Conservation (phyloP, 2,329 filamentous ascomycete genomes). For the Alternaria longipes region DNA sequence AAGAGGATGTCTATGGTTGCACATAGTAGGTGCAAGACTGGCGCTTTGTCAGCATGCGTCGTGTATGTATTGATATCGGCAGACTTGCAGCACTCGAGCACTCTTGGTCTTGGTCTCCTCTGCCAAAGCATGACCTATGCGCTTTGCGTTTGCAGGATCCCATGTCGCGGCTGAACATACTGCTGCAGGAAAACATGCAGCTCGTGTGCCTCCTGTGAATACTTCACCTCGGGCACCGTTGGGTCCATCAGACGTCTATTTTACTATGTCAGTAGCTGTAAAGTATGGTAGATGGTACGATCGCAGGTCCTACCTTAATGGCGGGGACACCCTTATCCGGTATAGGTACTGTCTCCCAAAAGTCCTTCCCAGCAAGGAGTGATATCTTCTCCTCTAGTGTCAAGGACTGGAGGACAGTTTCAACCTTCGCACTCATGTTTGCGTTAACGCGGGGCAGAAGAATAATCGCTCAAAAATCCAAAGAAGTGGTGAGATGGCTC, state of each 20-base stretch:
- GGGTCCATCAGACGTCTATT: constrained; percentile 70
- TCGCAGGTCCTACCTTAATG: constrained; percentile 50
- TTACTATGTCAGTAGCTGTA: constrained; percentile 3
- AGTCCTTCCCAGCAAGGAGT: constrained; percentile 60
- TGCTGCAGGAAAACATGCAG: constrained; percentile 79
- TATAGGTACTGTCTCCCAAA: constrained; percentile 73
- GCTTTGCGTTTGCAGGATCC: constrained; percentile 67
- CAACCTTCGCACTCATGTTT: constrained; percentile 37
- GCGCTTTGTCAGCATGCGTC: constrained; percentile 3
- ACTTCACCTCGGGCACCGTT: constrained; percentile 71
- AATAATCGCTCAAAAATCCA: background rate
- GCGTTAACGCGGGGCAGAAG: background rate
- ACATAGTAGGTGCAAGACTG: constrained; percentile 76
- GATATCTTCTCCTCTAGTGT: constrained; percentile 50
- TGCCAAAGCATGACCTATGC: constrained; percentile 72
- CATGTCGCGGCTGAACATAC: constrained; percentile 75
- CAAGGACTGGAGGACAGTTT: constrained; percentile 42
- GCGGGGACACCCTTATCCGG: constrained; percentile 68
- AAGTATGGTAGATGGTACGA: background rate
- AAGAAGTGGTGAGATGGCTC: background rate
- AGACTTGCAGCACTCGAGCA: constrained; percentile 68
- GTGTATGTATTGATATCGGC: no score
- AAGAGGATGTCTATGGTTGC: constrained; percentile 80
- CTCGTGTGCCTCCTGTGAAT: constrained; percentile 70
- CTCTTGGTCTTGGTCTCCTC: constrained; percentile 76